Base-by-base conservation (phyloP, 179 eudicot species). In the Sideroxylon spinosum region DNA sequence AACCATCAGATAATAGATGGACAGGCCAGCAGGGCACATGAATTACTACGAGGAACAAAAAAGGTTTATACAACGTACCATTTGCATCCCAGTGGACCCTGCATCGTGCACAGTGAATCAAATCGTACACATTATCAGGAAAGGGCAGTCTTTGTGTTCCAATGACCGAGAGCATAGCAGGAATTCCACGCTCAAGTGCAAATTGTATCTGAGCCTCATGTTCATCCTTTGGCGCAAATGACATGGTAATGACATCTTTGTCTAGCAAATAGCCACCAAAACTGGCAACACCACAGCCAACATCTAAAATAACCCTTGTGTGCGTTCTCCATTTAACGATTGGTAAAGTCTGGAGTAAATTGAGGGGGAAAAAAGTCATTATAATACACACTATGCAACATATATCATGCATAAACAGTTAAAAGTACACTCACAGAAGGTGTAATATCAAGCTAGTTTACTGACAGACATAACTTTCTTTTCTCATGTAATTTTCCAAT, bases 221-320 rank as follows among this genome's bases (percentile, higher is more conserved):
- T 81, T 92, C 97, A 71, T 95, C 99, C 79, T 95, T 95, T 74
- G 99, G 98, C 44, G 98, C 99, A 82, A 95, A 84, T 69, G 99
- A 95, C 98, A 91, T 94, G 37, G 99, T 95, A 53, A 95, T 84
- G 52, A 95, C 99, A 87, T 89, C 79, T 87, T 84, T 95, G 78
- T 92, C 98, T 85, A 95, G 82, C 82, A 95, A 88, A 85, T 86
- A 83, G 25, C 99, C 99, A 81, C 99, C 99, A 88, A 95, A 95
- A 86, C 99, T 95, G 78, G 99, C 99, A 80, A 95, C 99, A 44
- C 99, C 99, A 79, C 99, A 95, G 76, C 99, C 99, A 78, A 95
- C 99, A 85, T 95, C 99, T 84, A 95, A 80, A 80, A 95, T 79
- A 77, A 95, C 98, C 82, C 98, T 87, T 53, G 88, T 89, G 84